Evolutionary conservation across 2,329 filamentous ascomycete species (phyloP), one percentile per base, ranked within the genome.

Genomic region (Penicillium glabrum): DNA sequence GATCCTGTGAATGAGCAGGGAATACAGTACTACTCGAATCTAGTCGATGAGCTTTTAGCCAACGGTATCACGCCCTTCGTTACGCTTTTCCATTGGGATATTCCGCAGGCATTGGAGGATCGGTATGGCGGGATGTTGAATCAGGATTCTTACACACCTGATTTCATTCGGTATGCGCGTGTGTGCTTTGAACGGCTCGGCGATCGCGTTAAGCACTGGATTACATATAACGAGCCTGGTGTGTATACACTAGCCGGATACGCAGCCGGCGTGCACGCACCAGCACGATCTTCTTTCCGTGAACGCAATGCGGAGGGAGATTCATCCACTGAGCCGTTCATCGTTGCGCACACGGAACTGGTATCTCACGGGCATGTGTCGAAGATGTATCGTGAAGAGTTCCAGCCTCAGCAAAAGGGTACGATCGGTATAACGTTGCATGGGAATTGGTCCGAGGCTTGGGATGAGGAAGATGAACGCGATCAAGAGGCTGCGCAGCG

Each of bases 161-260:
- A 95, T 76, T 93, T 86, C 71, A 87, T 89, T 68, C 79, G 87
- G 72, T 93, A 91, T 69, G 88, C 90, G n/a, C 85, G 86, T 61
- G 80, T 89, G 44, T 80, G 89, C 68, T 93, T 91, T 77, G 82
- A 87, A 74, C 82, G 84, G 3, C 81, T 93, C 56, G 83, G 83
- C 51, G 84, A 87, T 54, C 87, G 86, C 72, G 89, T 90, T 68
- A 89, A 90, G 79, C 82, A 89, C 75, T 95, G 90, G 90, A 90
- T 91, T 72, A 93, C 89, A 27, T 90, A 91, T 77, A 93, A 93
- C 72, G 90, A 93, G 78, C 90, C 90, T 3, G 92, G 88, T 81
- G 92, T 89, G 73, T 89, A 86, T 59, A 84, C 87, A 29, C 87
- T 93, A 61, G 82, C 92, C 48, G 90, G 89, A 26, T 93, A 92